These are phyloP conservation scores for Neurospora crassa DNA, from an alignment of 2,329 filamentous ascomycete genomes.

Conservation along the genomic window DNA sequence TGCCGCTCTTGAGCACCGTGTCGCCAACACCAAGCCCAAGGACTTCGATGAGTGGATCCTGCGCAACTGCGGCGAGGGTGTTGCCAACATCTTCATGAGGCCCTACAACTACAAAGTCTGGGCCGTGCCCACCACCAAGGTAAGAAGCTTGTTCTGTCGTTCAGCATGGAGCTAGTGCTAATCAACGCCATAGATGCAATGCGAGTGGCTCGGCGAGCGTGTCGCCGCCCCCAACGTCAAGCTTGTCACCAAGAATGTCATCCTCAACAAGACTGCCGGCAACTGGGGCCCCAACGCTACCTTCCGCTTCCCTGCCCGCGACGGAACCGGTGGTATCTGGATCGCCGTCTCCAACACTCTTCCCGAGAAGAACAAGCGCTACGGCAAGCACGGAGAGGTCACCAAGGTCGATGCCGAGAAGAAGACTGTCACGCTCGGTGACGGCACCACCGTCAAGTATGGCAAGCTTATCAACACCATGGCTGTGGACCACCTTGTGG, in stretches of 20 bases:
- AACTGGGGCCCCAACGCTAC: conserved; percentile 98
- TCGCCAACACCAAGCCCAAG: conserved; percentile 84
- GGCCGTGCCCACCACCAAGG: conserved; percentile 95
- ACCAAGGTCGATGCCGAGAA: conserved; percentile 76
- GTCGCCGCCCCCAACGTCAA: conserved; percentile 96
- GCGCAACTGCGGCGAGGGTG: conserved; percentile 77
- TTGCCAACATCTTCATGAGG: conserved; percentile 96
- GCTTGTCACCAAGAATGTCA: conserved; percentile 84
- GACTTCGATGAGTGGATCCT: conserved; percentile 98
- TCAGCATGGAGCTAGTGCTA: background rate
- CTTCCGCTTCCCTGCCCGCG: conserved; percentile 93
- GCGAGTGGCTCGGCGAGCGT: conserved; percentile 95
- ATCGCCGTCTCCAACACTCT: conserved; percentile 91
- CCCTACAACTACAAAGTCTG: conserved; percentile 99
- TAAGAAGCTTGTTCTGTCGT: conserved; percentile 29
- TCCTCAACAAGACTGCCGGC: conserved; percentile 90
- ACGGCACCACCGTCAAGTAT: conserved; percentile 85
- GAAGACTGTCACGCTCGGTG: conserved; percentile 72
- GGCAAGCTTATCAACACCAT: conserved; percentile 92
- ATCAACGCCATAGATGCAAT: conserved; percentile 71
- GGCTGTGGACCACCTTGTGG: conserved; percentile 81
- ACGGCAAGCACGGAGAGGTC: conserved; percentile 77
- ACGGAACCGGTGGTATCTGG: conserved; percentile 98
- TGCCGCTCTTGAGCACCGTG: conserved; percentile 76
- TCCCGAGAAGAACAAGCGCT: conserved; percentile 83